Conservation (phyloP, 805 yeast species). For the Metschnikowia baotianmanensis region DNA sequence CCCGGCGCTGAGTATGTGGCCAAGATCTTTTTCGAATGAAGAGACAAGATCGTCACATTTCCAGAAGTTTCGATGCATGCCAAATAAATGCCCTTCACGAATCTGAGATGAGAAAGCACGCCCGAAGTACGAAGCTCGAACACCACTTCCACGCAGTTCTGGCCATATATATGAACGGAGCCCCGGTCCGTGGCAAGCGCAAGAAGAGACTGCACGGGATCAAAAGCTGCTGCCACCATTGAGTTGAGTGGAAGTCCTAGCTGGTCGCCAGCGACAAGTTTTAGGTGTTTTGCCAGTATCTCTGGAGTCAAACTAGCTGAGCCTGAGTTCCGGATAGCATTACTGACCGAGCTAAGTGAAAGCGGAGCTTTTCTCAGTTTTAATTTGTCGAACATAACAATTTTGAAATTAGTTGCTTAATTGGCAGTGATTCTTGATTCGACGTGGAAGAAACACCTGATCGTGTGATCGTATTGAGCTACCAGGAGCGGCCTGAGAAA, state of each 20-base stretch:
- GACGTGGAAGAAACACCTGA: no score
- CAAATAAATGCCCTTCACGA: constrained; percentile 79
- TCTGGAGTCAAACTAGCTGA: constrained; percentile 32
- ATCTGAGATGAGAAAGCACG: constrained; percentile 54
- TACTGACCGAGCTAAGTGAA: constrained; percentile 40
- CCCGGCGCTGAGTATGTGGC: constrained; percentile 63
- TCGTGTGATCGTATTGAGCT: no score
- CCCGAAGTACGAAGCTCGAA: constrained; percentile 51
- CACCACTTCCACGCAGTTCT: constrained; percentile 70
- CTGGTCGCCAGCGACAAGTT: constrained; percentile 28
- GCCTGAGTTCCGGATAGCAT: constrained; percentile 37
- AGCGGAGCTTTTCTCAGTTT: constrained; percentile 43
- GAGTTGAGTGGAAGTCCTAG: constrained; percentile 52
- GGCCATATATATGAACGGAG: constrained; percentile 78
- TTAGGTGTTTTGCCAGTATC: constrained; percentile 30
- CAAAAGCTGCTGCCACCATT: constrained; percentile 68
- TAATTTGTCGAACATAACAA: constrained; percentile 34
- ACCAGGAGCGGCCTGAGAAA: no score
- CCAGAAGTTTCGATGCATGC: constrained; percentile 66
- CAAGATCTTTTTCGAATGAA: constrained; percentile 60
- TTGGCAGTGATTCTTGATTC: not conserved
- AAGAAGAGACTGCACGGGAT: constrained; percentile 82
- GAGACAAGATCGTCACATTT: constrained; percentile 64
- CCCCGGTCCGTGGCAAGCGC: constrained; percentile 76
- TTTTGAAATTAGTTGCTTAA: not conserved